Base-by-base conservation (phyloP, 805 yeast genomes). In the Saturnispora hagleri region DNA sequence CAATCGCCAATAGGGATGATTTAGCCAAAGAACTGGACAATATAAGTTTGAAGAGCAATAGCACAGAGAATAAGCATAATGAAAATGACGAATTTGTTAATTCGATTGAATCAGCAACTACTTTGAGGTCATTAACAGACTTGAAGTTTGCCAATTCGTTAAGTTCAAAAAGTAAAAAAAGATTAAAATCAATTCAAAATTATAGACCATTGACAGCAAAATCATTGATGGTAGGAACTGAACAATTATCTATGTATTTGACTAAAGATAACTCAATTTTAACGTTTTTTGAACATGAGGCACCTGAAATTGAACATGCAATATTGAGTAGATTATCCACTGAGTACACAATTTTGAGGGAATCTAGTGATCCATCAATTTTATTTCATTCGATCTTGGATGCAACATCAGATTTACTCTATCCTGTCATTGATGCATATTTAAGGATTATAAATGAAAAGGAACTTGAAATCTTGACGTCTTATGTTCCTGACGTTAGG, bases 251-350 rank as follows among this genome's bases (percentile, higher is more conserved):
- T 0, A 61, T 79, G 46, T 80, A 74, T 54, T 53, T 80, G 17
- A 64, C 74, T 17, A 62, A 67, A 6, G 69, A 73, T 46, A 69
- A 73, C 43, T 72, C 80, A 0, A 75, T 80, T 12, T 70, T 80
- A 4, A 71, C 84, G 0, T 77, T 80, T 55, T 80, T 80, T 59
- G 85, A 80, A 58, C 74, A 77, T 54, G 71, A 79, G 4, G 81
- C 80, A 5, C 70, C 72, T 44, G 79, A 76, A 46, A 70, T 80
- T 24, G 80, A 75, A 51, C 66, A 66, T 35, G 82, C 84, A 1
- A 71, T 80, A 10, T 62, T 79, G 27, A 63, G 75, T 2, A 68
- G 84, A 26, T 65, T 80, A 34, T 60, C 70, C 38, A 63, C 76
- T 1, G 70, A 68, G 4, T 69, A 72, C 35, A 76, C 84, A 0